Conservation (phyloP, 2,329 filamentous ascomycete species). For the Diaporthe sp. region DNA sequence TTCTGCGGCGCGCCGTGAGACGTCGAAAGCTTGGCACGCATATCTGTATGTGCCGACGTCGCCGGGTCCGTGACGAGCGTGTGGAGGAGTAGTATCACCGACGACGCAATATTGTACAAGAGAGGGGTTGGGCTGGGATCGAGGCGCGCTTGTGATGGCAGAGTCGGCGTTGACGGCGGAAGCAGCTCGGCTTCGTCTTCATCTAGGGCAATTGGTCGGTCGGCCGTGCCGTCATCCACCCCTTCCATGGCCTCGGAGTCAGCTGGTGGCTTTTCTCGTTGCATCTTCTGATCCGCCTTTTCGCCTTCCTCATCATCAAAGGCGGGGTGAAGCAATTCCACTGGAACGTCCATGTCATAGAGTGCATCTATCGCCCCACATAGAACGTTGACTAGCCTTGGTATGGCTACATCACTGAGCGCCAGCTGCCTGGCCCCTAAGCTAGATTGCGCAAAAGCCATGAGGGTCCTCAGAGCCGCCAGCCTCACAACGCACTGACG, state of each 20-base stretch:
- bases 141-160: not conserved
- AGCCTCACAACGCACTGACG: constrained; percentile 59
- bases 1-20: constrained; percentile 83
- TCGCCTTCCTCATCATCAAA: not conserved
- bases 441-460: constrained; percentile 72
- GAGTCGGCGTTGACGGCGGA: not conserved
- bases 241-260: constrained; percentile 22
- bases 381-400: constrained; percentile 78
- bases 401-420: constrained; percentile 77
- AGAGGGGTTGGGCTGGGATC: constrained; percentile 44
- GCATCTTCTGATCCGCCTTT: not conserved
- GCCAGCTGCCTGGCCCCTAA: constrained; percentile 78
- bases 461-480: constrained; percentile 66
- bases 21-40: constrained; percentile 78
- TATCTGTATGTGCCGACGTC: constrained; percentile 66
- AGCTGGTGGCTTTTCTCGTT: not conserved
- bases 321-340: constrained; percentile 24
- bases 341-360: constrained; percentile 70
- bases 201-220: not conserved
- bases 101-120: constrained; percentile 63
- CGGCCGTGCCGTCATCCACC: constrained; percentile 22
- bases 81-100: constrained; percentile 65
- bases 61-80: constrained; percentile 63
- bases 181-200: constrained; percentile 30
- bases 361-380: constrained; percentile 79